Percentiles rank a stretch among this genome's conserved stretches.
Conservation (phyloP, 129 eudicot species). For the Gnaphalium uliginosum region DNA sequence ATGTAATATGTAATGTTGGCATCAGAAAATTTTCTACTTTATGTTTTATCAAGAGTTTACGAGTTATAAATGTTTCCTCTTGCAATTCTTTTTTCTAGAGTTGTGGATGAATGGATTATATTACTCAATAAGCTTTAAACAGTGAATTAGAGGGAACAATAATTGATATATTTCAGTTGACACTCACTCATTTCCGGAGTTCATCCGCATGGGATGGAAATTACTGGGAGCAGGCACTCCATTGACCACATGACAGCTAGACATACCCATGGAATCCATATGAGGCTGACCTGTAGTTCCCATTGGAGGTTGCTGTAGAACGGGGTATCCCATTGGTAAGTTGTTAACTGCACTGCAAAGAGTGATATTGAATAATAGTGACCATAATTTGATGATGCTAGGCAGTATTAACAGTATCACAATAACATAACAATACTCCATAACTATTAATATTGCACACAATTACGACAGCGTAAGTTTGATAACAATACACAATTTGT, state of each 20-base stretch:
- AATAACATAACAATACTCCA: neutral
- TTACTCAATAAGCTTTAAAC: neutral
- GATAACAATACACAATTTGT: neutral
- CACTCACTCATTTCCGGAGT: conserved; percentile 73
- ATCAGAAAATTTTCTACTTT: neutral
- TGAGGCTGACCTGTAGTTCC: conserved; percentile 87
- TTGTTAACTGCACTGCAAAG: conserved; percentile 91
- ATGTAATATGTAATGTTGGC: neutral
- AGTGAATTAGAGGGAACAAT: neutral
- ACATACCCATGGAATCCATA: conserved; percentile 81
- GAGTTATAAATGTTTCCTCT: neutral
- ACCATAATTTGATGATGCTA: conserved; percentile 12
- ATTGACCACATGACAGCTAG: conserved; percentile 90
- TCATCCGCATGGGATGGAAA: conserved; percentile 85
- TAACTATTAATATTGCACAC: neutral
- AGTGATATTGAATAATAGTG: conserved; percentile 39
- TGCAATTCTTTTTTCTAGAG: neutral
- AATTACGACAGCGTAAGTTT: neutral
- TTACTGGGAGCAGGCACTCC: conserved; percentile 94
- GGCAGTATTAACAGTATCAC: neutral
- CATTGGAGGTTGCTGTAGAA: conserved; percentile 76
- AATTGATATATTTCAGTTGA: neutral
- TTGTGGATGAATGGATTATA: neutral
- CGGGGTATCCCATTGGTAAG: conserved; percentile 97
- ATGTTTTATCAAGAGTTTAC: conserved; percentile 4